Evolutionary conservation across 2,329 filamentous ascomycete genomes (phyloP).

Genomic region (Penicillium sp.): DNA sequence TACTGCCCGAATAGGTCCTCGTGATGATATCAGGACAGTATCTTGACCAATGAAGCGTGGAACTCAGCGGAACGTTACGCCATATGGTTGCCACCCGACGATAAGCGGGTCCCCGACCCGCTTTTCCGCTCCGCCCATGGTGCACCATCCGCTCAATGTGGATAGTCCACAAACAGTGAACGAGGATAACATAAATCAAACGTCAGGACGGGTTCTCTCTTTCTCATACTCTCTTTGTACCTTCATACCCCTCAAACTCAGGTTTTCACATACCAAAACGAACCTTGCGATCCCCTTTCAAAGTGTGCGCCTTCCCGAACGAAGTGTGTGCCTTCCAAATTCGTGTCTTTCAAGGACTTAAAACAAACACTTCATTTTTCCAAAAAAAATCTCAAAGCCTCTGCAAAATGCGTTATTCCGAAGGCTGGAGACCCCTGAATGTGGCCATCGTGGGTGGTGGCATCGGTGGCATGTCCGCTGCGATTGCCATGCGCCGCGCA

Average conservation of each 20-base stretch:
- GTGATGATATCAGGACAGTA: neutral
- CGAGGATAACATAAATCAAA: neutral
- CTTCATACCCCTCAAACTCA: neutral
- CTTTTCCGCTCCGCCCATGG: conserved; percentile 2
- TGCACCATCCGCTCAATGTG: conserved; percentile 12
- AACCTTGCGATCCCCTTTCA: neutral
- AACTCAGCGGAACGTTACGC: too few relatives aligned
- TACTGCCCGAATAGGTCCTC: neutral
- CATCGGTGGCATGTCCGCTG: conserved; percentile 54
- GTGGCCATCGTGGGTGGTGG: conserved; percentile 53
- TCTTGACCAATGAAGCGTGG: neutral
- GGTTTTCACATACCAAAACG: neutral
- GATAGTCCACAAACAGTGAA: neutral
- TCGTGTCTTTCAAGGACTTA: too few relatives aligned
- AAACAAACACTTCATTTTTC: too few relatives aligned
- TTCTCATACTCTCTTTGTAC: neutral
- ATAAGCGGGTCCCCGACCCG: conserved; percentile 25
- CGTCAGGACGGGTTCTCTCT: conserved; percentile 1
- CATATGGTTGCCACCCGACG: neutral
- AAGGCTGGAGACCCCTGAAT: conserved; percentile 48
- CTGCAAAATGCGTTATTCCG: conserved; percentile 12
- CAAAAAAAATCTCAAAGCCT: neutral
- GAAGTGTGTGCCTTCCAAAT: neutral
- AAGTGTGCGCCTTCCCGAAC: neutral
- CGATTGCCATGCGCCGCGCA: conserved; percentile 53